Conservation (phyloP, 2,329 filamentous ascomycete genomes). For the Fusarium gaditjirri region DNA sequence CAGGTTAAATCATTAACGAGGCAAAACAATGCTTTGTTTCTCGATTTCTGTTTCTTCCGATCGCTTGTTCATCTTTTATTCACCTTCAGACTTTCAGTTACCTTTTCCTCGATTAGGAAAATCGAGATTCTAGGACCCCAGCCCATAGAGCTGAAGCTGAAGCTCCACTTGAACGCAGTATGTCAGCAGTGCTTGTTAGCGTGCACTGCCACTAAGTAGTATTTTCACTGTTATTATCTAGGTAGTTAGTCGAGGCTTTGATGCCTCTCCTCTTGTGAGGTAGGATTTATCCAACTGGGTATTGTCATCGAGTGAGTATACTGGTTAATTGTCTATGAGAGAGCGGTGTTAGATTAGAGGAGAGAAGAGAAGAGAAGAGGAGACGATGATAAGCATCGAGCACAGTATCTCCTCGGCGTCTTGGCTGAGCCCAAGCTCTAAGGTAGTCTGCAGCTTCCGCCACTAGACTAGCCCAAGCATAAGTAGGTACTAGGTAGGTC, state of each 20-base stretch:
- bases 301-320: not conserved
- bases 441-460: not conserved
- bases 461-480: not conserved
- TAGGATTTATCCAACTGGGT: not conserved
- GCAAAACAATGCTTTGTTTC: not conserved
- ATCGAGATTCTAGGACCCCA: not conserved
- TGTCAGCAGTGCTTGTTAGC: slow-evolving; percentile 6
- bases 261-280: not conserved
- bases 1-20: not conserved
- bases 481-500: not conserved
- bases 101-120: not conserved
- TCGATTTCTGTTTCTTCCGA: not conserved
- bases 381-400: not conserved
- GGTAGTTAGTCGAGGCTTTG: not conserved
- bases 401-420: not conserved
- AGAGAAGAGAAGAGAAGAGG: not conserved
- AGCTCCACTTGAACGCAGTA: not conserved
- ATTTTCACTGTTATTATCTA: not conserved
- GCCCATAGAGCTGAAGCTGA: not conserved
- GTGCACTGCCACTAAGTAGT: slow-evolving; percentile 4
- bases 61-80: not conserved
- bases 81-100: not conserved
- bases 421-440: not conserved
- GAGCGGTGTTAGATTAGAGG: not conserved
- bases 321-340: not conserved